These are phyloP conservation scores for Zygnema cylindricum DNA, from an alignment of 139 green algal species.

Conservation along the genomic window DNA sequence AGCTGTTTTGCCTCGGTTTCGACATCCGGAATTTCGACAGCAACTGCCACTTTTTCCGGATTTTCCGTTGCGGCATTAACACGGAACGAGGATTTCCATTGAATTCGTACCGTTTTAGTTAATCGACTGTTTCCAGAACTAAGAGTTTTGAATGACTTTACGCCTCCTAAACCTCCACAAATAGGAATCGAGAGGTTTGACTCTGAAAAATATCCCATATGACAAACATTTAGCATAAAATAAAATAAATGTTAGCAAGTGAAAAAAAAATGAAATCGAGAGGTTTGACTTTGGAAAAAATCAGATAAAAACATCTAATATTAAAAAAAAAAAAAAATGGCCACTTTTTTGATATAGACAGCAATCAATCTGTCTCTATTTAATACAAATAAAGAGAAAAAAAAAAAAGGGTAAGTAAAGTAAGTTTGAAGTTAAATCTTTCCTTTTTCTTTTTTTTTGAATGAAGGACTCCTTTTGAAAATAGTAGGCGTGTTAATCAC, in stretches of 20 bases:
- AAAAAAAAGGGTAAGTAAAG: too few relatives aligned
- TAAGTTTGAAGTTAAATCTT: too few relatives aligned
- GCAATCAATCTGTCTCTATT: neutral
- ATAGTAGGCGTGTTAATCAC: too few relatives aligned
- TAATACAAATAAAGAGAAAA: too few relatives aligned
- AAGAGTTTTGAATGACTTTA: neutral
- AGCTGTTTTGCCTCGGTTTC: conserved; percentile 37
- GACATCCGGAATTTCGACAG: conserved; percentile 25
- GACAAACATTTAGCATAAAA: neutral
- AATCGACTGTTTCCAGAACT: neutral
- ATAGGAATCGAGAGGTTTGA: neutral
- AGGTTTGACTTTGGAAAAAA: neutral
- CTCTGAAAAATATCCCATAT: too few relatives aligned
- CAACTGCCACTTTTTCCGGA: conserved; percentile 11
- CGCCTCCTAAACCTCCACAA: neutral
- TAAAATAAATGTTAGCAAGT: neutral
- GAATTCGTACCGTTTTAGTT: neutral
- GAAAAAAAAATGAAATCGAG: neutral
- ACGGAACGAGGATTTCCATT: conserved; percentile 16
- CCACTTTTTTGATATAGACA: neutral
- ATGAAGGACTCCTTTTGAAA: too few relatives aligned
- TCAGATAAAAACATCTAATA: neutral
- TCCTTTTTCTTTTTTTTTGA: too few relatives aligned
- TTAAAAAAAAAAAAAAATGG: neutral
- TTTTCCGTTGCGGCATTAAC: neutral